phyloP scores from a whole-genome alignment of 2,329 filamentous ascomycete genomes.

The Alternaria sp. region DNA sequence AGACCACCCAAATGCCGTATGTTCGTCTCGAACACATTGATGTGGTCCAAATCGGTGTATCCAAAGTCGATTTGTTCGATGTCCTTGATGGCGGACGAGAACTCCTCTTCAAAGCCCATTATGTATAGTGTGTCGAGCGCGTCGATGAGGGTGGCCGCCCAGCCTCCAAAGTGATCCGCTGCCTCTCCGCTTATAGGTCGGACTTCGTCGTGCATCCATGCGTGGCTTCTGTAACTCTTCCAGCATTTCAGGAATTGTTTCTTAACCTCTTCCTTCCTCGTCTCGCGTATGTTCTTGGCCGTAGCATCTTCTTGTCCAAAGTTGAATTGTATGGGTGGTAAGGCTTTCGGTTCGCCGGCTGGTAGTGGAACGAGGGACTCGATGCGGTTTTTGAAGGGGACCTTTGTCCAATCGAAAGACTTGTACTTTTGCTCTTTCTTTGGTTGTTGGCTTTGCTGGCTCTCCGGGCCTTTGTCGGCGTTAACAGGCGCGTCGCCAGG shows the following conservation, averaged over 20 bases:
- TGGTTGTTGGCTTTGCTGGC: constrained; percentile 18
- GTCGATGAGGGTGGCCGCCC: constrained; percentile 56
- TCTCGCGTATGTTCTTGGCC: constrained; percentile 41
- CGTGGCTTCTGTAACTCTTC: constrained; percentile 52
- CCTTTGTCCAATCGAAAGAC: constrained; percentile 49
- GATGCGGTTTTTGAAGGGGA: constrained; percentile 51
- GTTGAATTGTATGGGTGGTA: constrained; percentile 53
- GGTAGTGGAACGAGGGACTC: constrained; percentile 47
- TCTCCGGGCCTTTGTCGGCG: constrained; percentile 14
- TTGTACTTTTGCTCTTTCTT: constrained; percentile 15
- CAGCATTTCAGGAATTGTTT: constrained; percentile 54
- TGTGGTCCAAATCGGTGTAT: constrained; percentile 43
- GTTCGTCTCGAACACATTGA: constrained; percentile 60
- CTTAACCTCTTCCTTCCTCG: constrained; percentile 48
- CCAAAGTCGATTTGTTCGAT: constrained; percentile 54
- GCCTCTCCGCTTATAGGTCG: constrained; percentile 51
- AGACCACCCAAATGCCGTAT: constrained; percentile 89
- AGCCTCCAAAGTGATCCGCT: constrained; percentile 55
- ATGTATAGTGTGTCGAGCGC: constrained; percentile 57
- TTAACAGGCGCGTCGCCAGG: background rate
- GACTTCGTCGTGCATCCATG: constrained; percentile 59
- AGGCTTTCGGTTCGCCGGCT: constrained; percentile 41
- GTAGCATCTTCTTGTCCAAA: constrained; percentile 48
- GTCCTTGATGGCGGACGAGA: constrained; percentile 53
- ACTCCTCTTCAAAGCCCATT: constrained; percentile 57